Percentiles rank a stretch among this genome's conserved stretches.
Evolutionary conservation across 2,329 filamentous ascomycete genomes (phyloP).

Genomic region (Penicillium polonicum): DNA sequence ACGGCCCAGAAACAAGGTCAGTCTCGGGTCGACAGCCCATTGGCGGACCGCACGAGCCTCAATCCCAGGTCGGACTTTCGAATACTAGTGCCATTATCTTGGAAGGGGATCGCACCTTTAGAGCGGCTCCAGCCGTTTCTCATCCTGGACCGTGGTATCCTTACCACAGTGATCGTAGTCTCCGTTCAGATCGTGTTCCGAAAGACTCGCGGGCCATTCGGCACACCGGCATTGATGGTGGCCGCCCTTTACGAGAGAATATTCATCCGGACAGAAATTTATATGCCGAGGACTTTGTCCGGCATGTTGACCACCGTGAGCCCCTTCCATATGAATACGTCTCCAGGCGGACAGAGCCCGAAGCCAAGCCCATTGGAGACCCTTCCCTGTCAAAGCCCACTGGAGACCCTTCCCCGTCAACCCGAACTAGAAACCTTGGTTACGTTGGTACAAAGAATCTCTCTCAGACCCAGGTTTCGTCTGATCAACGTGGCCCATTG

Average conservation of each 20-base stretch:
- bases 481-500: conserved; percentile 13
- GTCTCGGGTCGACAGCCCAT: conserved; percentile 18
- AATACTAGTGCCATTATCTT: conserved; percentile 18
- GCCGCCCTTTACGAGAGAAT: conserved; percentile 18
- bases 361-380: conserved; percentile 17
- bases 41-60: conserved; percentile 18
- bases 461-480: conserved; percentile 12
- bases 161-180: conserved; percentile 20
- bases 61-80: conserved; percentile 16
- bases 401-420: conserved; percentile 18
- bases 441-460: conserved; percentile 17
- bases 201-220: conserved; percentile 15
- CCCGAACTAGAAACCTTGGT: conserved; percentile 13
- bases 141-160: conserved; percentile 16
- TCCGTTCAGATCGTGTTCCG: conserved; percentile 11
- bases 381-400: conserved; percentile 12
- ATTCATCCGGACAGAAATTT: conserved; percentile 25
- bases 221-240: conserved; percentile 19
- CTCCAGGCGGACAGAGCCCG: conserved; percentile 17
- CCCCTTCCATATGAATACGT: conserved; percentile 21
- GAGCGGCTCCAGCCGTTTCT: conserved; percentile 16
- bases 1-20: conserved; percentile 16
- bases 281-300: conserved; percentile 41
- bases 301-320: conserved; percentile 32
- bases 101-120: conserved; percentile 21